Conservation (phyloP, 441 rosid genomes). For the Mallotus japonicus region DNA sequence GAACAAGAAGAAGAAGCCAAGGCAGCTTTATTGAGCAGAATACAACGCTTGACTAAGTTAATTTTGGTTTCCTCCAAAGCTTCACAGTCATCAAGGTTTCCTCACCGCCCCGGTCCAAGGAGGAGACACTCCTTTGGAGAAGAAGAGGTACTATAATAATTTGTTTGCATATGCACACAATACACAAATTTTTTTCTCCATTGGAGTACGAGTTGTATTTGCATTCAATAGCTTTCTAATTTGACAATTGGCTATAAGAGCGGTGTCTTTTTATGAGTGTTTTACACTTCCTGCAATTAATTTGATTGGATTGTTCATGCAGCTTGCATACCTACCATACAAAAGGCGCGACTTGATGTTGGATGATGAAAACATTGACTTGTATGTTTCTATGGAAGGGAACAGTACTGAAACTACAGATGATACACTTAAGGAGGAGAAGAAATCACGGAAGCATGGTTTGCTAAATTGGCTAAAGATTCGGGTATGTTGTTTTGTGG, state of each 20-base stretch:
- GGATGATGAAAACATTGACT: constrained; percentile 83
- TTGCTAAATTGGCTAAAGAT: constrained; percentile 92
- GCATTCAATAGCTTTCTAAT: background rate
- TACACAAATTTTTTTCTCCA: constrained; percentile 11
- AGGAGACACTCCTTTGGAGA: constrained; percentile 99
- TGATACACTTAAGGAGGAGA: constrained; percentile 72
- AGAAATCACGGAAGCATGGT: constrained; percentile 83
- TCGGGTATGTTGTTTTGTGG: constrained; percentile 48
- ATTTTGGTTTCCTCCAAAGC: constrained; percentile 90
- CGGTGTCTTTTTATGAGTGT: background rate
- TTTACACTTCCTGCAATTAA: constrained; percentile 11
- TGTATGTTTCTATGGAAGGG: constrained; percentile 67
- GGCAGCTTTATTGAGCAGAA: constrained; percentile 93
- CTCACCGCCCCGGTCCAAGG: constrained; percentile 71
- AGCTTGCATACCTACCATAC: constrained; percentile 97
- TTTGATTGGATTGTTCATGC: constrained; percentile 38
- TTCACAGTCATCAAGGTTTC: constrained; percentile 68
- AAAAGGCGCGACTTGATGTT: constrained; percentile 86
- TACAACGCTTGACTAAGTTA: constrained; percentile 88
- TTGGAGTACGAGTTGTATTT: background rate
- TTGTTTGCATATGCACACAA: background rate
- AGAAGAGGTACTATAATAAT: constrained; percentile 73
- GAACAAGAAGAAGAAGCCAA: constrained; percentile 98
- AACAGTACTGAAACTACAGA: constrained; percentile 51
- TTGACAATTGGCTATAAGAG: constrained; percentile 4